Evolutionary conservation across 1,284 basidiomycete genomes (phyloP), one percentile per base, ranked within the genome.

Genomic region (Termitomyces sp.): DNA sequence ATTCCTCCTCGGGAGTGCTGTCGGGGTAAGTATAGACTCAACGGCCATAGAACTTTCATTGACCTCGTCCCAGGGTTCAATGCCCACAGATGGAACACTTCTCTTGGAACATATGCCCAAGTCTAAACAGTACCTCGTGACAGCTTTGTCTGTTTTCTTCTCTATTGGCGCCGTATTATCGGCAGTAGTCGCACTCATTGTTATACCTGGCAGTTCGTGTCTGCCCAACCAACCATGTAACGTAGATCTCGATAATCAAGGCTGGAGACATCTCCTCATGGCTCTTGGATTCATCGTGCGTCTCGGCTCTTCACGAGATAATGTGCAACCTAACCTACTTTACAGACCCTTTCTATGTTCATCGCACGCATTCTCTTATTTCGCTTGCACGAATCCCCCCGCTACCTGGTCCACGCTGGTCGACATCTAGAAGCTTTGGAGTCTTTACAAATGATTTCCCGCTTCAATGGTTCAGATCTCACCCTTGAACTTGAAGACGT

Each of bases 61-160:
- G n/a, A 30, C 5, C 35, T 53, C 21, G 43, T 37, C 52, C 11
- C 53, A 90, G 87, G 88, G 92, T 9, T 94, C 91, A 1, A 96
- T 97, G 93, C 96, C 95, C 0, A 97, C 94, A 0, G 95, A 98
- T 62, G 95, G 95, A 2, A 97, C 93, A 0, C 81, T 97, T 5
- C 83, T 98, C 47, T 78, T 97, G 3, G 96, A 99, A 67, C 94
- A 97, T 63, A 86, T 97, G 72, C 96, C 96, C 0, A 84, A 88
- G 60, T 81, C 83, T 16, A 94, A 94, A 62, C 87, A 95, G 64
- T 95, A 95, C 66, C 83, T 97, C 33, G 86, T 98, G 45, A 98
- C 95, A 0, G 91, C 90, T 0, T 80, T 98, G n/a, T 96, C 93
- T 5, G 83, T 97, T 18, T 99, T 98, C 75, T 97, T 97, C 74